These are phyloP conservation scores for Macrolepiota fuliginosa DNA, from an alignment of 768 basidiomycete species.

Conservation along the genomic window DNA sequence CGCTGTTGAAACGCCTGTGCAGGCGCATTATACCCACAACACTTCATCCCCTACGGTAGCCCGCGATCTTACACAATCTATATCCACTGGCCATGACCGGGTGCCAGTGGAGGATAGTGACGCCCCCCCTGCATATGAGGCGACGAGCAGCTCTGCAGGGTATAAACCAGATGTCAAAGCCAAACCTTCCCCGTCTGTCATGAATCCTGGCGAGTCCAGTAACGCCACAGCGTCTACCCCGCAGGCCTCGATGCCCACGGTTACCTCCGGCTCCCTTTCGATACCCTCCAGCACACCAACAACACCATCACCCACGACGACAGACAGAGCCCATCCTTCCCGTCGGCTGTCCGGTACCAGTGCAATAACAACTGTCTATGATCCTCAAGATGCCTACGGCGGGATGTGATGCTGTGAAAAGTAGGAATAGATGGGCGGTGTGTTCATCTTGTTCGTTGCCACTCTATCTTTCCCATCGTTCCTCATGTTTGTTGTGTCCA, in stretches of 20 bases:
- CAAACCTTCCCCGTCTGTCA: not conserved
- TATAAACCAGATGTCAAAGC: constrained; percentile 1
- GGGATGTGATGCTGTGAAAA: not conserved
- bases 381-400: not conserved
- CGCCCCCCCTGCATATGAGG: constrained; percentile 5
- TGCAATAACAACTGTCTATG: constrained; percentile 3
- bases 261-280: not conserved
- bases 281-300: not conserved
- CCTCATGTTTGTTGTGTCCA: not conserved
- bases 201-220: not conserved
- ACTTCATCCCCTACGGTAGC: not conserved
- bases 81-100: not conserved
- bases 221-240: not conserved
- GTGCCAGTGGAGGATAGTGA: not conserved
- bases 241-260: not conserved
- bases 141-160: not conserved
- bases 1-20: not conserved
- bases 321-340: not conserved
- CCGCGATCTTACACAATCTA: not conserved
- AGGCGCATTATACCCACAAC: not conserved
- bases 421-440: not conserved
- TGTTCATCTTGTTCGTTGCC: not conserved
- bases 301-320: not conserved
- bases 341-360: constrained; percentile 4
- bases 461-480: not conserved